A percentile compares a stretch with the other conserved stretches of the same genome.
Conservation (phyloP, 441 rosid genomes). For the Euphorbia schlechtendalii region DNA sequence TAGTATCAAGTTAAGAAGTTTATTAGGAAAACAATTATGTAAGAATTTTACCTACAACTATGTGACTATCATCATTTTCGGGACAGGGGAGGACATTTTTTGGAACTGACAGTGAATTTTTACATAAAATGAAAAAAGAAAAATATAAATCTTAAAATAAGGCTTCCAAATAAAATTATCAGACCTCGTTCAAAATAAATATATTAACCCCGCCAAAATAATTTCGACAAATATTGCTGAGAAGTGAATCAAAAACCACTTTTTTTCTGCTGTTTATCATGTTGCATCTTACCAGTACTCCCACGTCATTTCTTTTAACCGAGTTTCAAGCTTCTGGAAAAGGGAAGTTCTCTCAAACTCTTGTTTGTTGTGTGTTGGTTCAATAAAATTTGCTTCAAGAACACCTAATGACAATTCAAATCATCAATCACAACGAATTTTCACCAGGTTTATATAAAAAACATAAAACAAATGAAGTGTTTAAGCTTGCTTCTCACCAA, state of each 20-base stretch:
- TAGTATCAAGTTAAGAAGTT: not conserved
- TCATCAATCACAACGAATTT: conserved; percentile 13
- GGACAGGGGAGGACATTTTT: too few species aligned
- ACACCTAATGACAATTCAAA: conserved; percentile 46
- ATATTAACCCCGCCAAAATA: not conserved
- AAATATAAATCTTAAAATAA: too few species aligned
- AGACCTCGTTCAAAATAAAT: not conserved
- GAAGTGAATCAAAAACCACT: not conserved
- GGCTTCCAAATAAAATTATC: not conserved
- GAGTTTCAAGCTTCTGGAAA: conserved; percentile 90
- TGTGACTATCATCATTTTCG: too few species aligned
- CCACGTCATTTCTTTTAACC: conserved; percentile 83
- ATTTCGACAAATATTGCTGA: not conserved
- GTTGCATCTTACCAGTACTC: conserved; percentile 67
- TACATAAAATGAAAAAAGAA: too few species aligned
- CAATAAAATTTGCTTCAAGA: conserved; percentile 86
- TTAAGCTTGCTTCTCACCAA: conserved; percentile 58
- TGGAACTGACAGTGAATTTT: not conserved
- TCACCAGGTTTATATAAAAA: conserved; percentile 2
- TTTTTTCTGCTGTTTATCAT: too few species aligned
- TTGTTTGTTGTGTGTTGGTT: conserved; percentile 97
- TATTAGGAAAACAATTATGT: too few species aligned
- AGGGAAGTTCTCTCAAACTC: conserved; percentile 96
- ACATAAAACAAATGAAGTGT: not conserved
- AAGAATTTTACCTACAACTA: not conserved